These are phyloP conservation scores for Penicillium brasilianum DNA, from an alignment of 2,329 filamentous ascomycete species.

Conservation along the genomic window DNA sequence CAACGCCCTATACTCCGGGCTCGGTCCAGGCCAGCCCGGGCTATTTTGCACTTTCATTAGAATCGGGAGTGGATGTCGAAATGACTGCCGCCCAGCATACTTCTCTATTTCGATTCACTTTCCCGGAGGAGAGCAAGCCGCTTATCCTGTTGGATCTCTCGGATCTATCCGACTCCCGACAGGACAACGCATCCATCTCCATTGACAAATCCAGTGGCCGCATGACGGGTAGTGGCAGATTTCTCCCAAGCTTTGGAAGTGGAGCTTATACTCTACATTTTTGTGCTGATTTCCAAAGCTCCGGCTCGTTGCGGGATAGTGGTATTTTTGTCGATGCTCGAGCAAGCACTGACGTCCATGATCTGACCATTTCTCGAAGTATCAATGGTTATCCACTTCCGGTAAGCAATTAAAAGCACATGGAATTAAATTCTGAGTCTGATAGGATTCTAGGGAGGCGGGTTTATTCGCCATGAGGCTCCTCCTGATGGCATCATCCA, in stretches of 20 bases:
- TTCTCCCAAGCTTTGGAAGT: constrained; percentile 68
- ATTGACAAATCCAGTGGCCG: constrained; percentile 63
- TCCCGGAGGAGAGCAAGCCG: constrained; percentile 58
- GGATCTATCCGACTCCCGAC: constrained; percentile 65
- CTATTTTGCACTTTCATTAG: constrained; percentile 66
- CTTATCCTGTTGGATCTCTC: constrained; percentile 68
- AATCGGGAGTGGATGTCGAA: constrained; percentile 63
- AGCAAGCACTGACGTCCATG: constrained; percentile 59
- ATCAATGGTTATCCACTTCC: constrained; percentile 63
- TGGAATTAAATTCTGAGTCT: constrained; percentile 28
- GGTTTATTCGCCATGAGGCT: constrained; percentile 67
- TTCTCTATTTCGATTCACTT: constrained; percentile 69
- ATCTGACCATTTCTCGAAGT: constrained; percentile 60
- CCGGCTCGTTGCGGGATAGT: constrained; percentile 59
- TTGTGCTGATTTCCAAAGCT: constrained; percentile 68
- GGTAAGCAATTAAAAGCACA: constrained; percentile 24
- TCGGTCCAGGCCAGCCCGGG: constrained; percentile 67
- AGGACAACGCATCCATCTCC: constrained; percentile 63
- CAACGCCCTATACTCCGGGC: constrained; percentile 53
- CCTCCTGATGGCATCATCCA: constrained; percentile 57
- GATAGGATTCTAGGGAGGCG: constrained; percentile 58
- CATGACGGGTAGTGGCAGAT: constrained; percentile 65
- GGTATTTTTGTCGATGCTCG: constrained; percentile 69
- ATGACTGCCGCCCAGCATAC: constrained; percentile 70
- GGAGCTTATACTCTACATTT: constrained; percentile 66